Evolutionary conservation across 2,329 filamentous ascomycete genomes (phyloP).

Genomic region (Pseudogymnoascus sp.): DNA sequence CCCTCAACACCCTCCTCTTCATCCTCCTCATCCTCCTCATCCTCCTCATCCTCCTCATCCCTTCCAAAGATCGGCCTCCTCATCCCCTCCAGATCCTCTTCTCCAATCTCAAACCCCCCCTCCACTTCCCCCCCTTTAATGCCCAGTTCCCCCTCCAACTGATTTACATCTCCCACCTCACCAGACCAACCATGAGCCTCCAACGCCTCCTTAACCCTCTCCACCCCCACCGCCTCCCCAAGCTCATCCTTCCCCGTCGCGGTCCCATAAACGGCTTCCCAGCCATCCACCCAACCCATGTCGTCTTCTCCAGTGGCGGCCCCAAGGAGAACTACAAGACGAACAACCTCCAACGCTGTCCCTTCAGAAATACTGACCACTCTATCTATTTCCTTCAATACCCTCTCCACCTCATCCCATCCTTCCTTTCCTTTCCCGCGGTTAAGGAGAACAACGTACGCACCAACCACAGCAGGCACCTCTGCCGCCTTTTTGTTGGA

Average conservation of each 20-base stretch:
- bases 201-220: slow-evolving; percentile 51
- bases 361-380: slow-evolving; percentile 39
- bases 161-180: slow-evolving; percentile 28
- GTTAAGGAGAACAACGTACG: slow-evolving; percentile 46
- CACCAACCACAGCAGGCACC: slow-evolving; percentile 53
- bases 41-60: slow-evolving; percentile 30
- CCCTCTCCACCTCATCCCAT: slow-evolving; percentile 24
- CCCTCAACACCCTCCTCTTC: slow-evolving; percentile 40
- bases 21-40: slow-evolving; percentile 23
- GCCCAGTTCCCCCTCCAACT: slow-evolving; percentile 29
- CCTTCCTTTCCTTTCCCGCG: slow-evolving; percentile 28
- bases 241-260: slow-evolving; percentile 45
- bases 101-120: slow-evolving; percentile 29
- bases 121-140: slow-evolving; percentile 27
- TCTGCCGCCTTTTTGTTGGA: slow-evolving; percentile 52
- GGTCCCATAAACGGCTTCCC: slow-evolving; percentile 54
- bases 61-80: slow-evolving; percentile 15
- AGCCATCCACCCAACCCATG: slow-evolving; percentile 42
- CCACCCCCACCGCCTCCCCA: slow-evolving; percentile 52
- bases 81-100: slow-evolving; percentile 26
- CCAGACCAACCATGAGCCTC: slow-evolving; percentile 57
- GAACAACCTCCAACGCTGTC: slow-evolving; percentile 54
- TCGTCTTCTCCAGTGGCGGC: slow-evolving; percentile 52
- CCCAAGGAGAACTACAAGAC: slow-evolving; percentile 49
- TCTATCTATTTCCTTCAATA: slow-evolving; percentile 45